These are phyloP conservation scores for Psilocybe sp. DNA, from an alignment of 768 basidiomycete species.

Conservation along the genomic window DNA sequence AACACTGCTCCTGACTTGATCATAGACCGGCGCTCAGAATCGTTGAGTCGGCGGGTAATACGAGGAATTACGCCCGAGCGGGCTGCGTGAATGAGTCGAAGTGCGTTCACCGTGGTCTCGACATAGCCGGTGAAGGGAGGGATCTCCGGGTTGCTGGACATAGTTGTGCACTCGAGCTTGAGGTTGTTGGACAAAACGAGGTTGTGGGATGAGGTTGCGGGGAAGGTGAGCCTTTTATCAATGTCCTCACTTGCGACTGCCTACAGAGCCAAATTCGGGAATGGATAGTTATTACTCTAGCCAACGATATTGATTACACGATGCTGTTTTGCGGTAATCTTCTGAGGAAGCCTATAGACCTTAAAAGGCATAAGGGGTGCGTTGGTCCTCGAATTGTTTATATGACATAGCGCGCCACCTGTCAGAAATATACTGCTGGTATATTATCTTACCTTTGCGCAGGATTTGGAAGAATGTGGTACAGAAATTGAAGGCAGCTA, in stretches of 20 bases:
- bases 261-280: conserved; percentile 35
- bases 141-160: conserved; percentile 53
- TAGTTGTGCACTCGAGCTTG: conserved; percentile 44
- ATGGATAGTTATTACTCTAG: conserved; percentile 33
- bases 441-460: no score
- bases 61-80: conserved; percentile 76
- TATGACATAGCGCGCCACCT: conserved; percentile 44
- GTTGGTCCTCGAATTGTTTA: conserved; percentile 37
- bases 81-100: conserved; percentile 81
- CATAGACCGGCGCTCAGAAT: conserved; percentile 70
- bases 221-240: conserved; percentile 43
- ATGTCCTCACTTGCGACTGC: conserved; percentile 32
- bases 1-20: conserved; percentile 72
- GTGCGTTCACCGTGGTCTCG: conserved; percentile 77
- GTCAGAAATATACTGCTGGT: conserved; percentile 18
- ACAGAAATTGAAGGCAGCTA: conserved; percentile 14
- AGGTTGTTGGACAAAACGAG: conserved; percentile 55
- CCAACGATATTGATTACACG: conserved; percentile 26
- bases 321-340: conserved; percentile 16
- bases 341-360: conserved; percentile 39
- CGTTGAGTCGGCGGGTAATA: conserved; percentile 81
- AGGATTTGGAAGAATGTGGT: no score
- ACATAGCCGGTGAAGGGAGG: conserved; percentile 78
- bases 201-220: conserved; percentile 39
- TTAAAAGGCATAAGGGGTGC: conserved; percentile 35